Evolutionary conservation across 805 yeast genomes (phyloP).

Genomic region (Tetrapisispora iriomotensis): DNA sequence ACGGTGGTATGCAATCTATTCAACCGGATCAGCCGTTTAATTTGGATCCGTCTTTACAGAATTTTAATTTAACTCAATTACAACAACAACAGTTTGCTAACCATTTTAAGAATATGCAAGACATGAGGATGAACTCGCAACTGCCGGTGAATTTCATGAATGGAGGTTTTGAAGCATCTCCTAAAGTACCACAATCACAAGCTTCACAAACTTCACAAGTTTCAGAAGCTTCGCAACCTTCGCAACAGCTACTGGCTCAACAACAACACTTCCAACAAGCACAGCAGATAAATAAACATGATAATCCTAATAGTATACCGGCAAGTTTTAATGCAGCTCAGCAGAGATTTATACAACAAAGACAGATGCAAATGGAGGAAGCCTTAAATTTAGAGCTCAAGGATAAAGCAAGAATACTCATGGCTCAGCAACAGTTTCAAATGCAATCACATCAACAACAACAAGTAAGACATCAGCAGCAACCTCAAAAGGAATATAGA

Average conservation of each 20-base stretch:
- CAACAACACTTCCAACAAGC: not conserved
- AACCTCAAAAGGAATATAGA: not conserved
- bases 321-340: not conserved
- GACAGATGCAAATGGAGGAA: constrained; percentile 2
- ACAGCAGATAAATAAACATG: not conserved
- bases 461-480: not conserved
- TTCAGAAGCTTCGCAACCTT: not conserved
- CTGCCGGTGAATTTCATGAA: not conserved
- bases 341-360: constrained; percentile 1
- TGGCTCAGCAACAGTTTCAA: not conserved
- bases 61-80: not conserved
- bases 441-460: not conserved
- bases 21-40: not conserved
- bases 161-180: not conserved
- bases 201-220: not conserved
- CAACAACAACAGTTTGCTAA: constrained; percentile 4
- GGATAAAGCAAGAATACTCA: not conserved
- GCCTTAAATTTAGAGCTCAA: not conserved
- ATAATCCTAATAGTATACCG: not conserved
- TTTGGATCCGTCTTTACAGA: not conserved
- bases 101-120: constrained; percentile 3
- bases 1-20: not conserved
- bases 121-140: constrained; percentile 4
- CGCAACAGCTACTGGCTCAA: not conserved
- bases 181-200: not conserved